phyloP scores from a whole-genome alignment of 108 stramenopile genomes.

The Skeletonema menzelii region DNA sequence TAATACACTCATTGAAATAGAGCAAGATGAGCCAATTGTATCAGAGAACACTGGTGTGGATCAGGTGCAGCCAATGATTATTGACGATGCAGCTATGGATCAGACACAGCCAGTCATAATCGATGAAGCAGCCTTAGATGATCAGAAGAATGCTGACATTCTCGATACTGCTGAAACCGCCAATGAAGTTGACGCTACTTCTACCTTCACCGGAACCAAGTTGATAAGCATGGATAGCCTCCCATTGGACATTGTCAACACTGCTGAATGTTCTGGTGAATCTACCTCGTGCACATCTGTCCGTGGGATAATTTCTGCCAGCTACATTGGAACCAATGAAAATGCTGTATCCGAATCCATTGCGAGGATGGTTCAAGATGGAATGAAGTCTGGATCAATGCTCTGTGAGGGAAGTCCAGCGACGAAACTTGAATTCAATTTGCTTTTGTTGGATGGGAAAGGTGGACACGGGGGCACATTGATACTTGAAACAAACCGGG shows the following conservation, averaged over 20 bases:
- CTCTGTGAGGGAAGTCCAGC: conserved; percentile 20
- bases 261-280: conserved; percentile 21
- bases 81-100: not conserved
- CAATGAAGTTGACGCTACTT: not conserved
- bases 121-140: not conserved
- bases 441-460: not conserved
- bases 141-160: not conserved
- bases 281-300: conserved; percentile 28
- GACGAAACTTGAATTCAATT: conserved; percentile 13
- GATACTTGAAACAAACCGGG: not conserved
- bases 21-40: not conserved
- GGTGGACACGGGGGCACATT: not conserved
- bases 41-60: not conserved
- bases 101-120: not conserved
- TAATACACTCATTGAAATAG: not conserved
- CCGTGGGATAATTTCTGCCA: conserved; percentile 23
- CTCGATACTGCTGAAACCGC: not conserved
- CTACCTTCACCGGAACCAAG: not conserved
- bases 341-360: conserved; percentile 21
- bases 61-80: not conserved
- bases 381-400: conserved; percentile 27
- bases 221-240: not conserved
- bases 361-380: conserved; percentile 3
- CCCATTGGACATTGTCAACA: not conserved
- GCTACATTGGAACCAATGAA: conserved; percentile 40